Percentiles rank a stretch among this genome's conserved stretches.
These are phyloP conservation scores for Monoraphidium neglectum DNA, from an alignment of 139 green algal species.

Conservation along the genomic window DNA sequence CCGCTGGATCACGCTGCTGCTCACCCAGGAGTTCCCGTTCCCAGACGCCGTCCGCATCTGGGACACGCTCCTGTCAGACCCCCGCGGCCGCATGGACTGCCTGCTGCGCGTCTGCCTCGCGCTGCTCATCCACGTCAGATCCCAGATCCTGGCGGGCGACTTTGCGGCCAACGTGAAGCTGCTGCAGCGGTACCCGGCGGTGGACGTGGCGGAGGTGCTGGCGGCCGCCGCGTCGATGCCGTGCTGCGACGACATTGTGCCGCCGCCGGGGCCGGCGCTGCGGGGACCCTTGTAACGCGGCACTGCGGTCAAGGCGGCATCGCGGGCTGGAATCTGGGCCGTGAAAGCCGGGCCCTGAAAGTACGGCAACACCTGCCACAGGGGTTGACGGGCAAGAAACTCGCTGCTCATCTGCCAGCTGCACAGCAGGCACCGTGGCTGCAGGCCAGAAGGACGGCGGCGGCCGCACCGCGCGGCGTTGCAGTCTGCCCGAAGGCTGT, in stretches of 20 bases:
- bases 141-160: constrained; percentile 78
- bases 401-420: too few relatives aligned
- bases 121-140: constrained; percentile 82
- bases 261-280: too few relatives aligned
- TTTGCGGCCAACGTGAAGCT: constrained; percentile 92
- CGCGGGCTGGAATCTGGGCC: too few relatives aligned
- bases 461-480: too few relatives aligned
- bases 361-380: too few relatives aligned
- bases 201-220: constrained; percentile 29
- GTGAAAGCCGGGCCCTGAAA: too few relatives aligned
- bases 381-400: too few relatives aligned
- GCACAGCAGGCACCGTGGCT: too few relatives aligned
- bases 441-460: too few relatives aligned
- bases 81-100: constrained; percentile 59
- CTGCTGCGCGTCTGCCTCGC: constrained; percentile 84
- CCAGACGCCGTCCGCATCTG: constrained; percentile 85
- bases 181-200: constrained; percentile 82
- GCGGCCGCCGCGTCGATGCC: constrained; percentile 10
- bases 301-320: too few relatives aligned
- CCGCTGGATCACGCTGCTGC: constrained; percentile 92
- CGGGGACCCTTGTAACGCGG: too few relatives aligned
- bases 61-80: constrained; percentile 83
- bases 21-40: constrained; percentile 91
- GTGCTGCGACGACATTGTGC: not conserved
- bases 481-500: too few relatives aligned